These are phyloP conservation scores for Penicillium macrosclerotiorum DNA, from an alignment of 495 filamentous ascomycete genomes.

Conservation along the genomic window DNA sequence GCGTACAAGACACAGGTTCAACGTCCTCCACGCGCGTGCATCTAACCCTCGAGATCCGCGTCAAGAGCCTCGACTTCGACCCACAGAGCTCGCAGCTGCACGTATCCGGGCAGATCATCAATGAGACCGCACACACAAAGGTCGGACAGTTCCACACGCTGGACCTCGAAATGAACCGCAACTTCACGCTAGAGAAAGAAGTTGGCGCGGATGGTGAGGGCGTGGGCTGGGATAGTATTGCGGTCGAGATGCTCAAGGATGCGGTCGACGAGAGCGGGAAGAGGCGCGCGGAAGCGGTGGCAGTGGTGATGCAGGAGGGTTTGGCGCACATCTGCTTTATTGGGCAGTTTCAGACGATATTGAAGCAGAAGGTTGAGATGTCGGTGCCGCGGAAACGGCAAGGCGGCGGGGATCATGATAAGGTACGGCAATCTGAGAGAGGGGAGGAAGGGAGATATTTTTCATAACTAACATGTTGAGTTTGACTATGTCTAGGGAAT, in stretches of 20 bases:
- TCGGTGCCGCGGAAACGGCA: constrained; percentile 76
- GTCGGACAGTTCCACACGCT: constrained; percentile 87
- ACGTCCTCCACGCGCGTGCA: constrained; percentile 73
- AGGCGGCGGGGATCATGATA: constrained; percentile 62
- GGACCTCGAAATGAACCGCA: constrained; percentile 80
- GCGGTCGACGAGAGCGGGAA: constrained; percentile 72
- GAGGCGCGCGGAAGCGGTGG: constrained; percentile 69
- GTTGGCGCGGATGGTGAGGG: constrained; percentile 40
- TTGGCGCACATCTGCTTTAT: constrained; percentile 91
- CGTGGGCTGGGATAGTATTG: constrained; percentile 88
- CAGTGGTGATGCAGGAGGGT: constrained; percentile 93
- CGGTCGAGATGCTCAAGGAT: constrained; percentile 72
- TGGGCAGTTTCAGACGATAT: constrained; percentile 83
- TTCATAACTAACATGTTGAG: no score
- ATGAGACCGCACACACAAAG: constrained; percentile 80
- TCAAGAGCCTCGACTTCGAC: constrained; percentile 87
- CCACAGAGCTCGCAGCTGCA: constrained; percentile 78
- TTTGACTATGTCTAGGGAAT: no score
- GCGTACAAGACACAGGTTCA: constrained; percentile 66
- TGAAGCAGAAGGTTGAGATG: constrained; percentile 84
- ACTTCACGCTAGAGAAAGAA: constrained; percentile 79
- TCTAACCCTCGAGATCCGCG: constrained; percentile 73
- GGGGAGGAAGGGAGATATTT: no score
- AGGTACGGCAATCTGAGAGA: no score
- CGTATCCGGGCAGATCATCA: constrained; percentile 75